A percentile compares a stretch with the other conserved stretches of the same genome.
phyloP scores from a whole-genome alignment of 2,329 filamentous ascomycete species.

The Calonectria pauciramosa region DNA sequence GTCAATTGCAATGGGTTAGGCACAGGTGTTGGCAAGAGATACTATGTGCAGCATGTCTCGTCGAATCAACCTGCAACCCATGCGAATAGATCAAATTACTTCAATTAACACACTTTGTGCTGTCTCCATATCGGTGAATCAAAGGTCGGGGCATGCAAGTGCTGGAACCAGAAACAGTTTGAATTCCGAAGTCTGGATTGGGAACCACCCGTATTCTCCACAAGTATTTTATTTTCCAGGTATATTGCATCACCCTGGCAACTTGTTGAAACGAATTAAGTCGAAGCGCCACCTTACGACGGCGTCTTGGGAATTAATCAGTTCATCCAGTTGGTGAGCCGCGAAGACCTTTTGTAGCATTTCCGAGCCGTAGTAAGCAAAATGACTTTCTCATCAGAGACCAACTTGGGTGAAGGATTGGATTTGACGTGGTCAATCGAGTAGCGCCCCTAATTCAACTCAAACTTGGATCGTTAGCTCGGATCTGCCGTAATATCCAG shows the following conservation, averaged over 20 bases:
- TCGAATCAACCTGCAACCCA: not conserved
- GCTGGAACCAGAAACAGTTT: no score
- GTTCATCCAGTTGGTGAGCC: not conserved
- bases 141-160: no score
- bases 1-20: no score
- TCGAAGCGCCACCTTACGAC: rapidly evolving
- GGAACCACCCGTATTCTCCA: not conserved
- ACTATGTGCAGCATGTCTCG: not conserved
- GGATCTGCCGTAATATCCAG: not conserved
- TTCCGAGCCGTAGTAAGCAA: not conserved
- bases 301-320: not conserved
- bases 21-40: no score
- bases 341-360: not conserved
- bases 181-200: not conserved
- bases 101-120: not conserved
- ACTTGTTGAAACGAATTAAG: not conserved
- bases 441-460: not conserved
- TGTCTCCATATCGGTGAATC: not conserved
- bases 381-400: not conserved
- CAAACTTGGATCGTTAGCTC: not conserved
- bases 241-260: no score
- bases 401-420: not conserved
- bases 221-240: not conserved
- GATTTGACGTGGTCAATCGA: not conserved
- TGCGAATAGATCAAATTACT: no score